Conservation (phyloP, 306 rosid species). For the Glycine tomentella region DNA sequence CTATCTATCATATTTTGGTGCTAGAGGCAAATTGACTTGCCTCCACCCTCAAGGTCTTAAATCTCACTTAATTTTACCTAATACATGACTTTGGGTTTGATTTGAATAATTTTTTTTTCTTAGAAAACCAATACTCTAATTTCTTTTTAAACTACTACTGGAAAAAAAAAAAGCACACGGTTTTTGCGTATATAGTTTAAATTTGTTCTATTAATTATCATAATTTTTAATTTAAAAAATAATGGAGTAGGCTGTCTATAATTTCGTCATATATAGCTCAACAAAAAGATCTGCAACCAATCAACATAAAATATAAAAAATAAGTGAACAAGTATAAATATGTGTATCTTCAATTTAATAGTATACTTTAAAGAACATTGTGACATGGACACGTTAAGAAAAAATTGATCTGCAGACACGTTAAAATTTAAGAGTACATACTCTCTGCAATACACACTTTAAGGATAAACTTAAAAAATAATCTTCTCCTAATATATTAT, state of each 20-base stretch:
- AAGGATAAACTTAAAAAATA: neutral
- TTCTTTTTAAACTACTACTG: too few relatives aligned
- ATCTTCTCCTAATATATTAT: neutral
- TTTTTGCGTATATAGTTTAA: neutral
- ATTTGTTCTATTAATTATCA: neutral
- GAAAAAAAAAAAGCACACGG: too few relatives aligned
- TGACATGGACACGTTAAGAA: neutral
- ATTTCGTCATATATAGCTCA: neutral
- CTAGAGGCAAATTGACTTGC: neutral
- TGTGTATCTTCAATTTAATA: neutral
- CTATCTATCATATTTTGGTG: neutral
- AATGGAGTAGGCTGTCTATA: neutral
- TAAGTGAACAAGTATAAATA: neutral
- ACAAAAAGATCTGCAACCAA: neutral
- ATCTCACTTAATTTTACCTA: slow-evolving; percentile 25
- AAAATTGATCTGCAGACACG: too few relatives aligned
- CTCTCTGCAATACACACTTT: neutral
- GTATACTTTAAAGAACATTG: neutral
- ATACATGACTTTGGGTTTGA: neutral
- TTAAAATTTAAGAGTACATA: neutral
- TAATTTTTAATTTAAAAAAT: neutral
- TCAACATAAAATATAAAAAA: neutral
- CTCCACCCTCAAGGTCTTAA: neutral
- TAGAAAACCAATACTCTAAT: too few relatives aligned
- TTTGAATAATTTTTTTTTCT: neutral